phyloP scores from a whole-genome alignment of 2,329 filamentous ascomycete species.

The Calcarisporium arbuscula region DNA sequence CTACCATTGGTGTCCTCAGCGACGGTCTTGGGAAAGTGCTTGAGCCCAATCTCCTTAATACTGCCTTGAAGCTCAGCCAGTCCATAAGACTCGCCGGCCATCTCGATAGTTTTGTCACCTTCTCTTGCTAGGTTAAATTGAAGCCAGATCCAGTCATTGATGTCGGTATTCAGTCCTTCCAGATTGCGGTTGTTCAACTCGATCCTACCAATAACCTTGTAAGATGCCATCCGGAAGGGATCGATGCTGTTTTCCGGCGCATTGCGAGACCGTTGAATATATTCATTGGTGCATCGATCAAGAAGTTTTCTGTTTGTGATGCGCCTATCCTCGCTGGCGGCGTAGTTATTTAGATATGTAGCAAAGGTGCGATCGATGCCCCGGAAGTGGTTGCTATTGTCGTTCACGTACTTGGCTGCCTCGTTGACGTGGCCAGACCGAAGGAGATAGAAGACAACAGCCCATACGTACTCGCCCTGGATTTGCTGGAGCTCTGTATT shows the following conservation, averaged over 20 bases:
- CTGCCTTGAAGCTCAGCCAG: constrained; percentile 66
- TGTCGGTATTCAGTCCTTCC: constrained; percentile 56
- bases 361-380: constrained; percentile 88
- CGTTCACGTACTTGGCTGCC: constrained; percentile 78
- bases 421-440: constrained; percentile 79
- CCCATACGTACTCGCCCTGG: constrained; percentile 84
- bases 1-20: constrained; percentile 69
- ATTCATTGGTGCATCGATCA: constrained; percentile 84
- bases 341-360: constrained; percentile 80
- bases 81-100: constrained; percentile 60
- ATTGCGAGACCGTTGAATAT: constrained; percentile 76
- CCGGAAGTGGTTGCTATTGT: constrained; percentile 73
- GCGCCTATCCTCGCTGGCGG: constrained; percentile 67
- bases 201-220: constrained; percentile 88
- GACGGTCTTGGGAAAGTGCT: constrained; percentile 79
- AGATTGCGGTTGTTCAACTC: constrained; percentile 59
- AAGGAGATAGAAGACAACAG: constrained; percentile 85
- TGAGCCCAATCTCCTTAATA: constrained; percentile 81
- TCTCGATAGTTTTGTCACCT: constrained; percentile 55
- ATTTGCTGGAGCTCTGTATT: constrained; percentile 74
- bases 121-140: constrained; percentile 65
- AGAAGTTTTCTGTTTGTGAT: constrained; percentile 69
- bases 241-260: constrained; percentile 83
- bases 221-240: constrained; percentile 93
- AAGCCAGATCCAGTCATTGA: constrained; percentile 67